phyloP scores from a whole-genome alignment of 768 basidiomycete species.

The Tephrocybe sp. region DNA sequence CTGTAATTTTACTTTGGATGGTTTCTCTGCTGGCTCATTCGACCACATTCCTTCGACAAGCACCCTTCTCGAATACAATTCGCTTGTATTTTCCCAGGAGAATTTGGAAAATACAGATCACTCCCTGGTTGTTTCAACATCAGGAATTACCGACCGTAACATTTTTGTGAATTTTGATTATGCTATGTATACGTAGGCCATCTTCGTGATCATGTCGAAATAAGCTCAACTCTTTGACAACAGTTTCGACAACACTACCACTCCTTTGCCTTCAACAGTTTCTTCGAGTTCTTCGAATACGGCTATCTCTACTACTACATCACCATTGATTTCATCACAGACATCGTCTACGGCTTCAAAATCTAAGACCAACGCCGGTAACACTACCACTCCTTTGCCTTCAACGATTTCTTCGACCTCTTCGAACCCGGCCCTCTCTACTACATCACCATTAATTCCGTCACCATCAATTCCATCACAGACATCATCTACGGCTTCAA shows the following conservation, averaged over 20 bases:
- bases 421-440: too few relatives aligned
- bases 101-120: slow-evolving; percentile 28
- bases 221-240: slow-evolving; percentile 8
- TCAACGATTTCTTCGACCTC: not conserved
- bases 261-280: too few relatives aligned
- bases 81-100: slow-evolving; percentile 25
- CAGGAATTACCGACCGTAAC: slow-evolving; percentile 22
- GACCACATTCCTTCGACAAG: slow-evolving; percentile 26
- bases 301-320: not conserved
- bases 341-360: not conserved
- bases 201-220: too few relatives aligned
- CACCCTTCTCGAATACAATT: slow-evolving; percentile 26
- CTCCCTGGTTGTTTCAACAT: slow-evolving; percentile 29
- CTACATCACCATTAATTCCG: too few relatives aligned
- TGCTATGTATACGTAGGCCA: slow-evolving; percentile 37
- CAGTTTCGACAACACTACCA: slow-evolving; percentile 8
- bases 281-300: not conserved
- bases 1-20: slow-evolving; percentile 34
- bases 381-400: too few relatives aligned
- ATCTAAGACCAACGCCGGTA: slow-evolving; percentile 2
- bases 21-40: slow-evolving; percentile 19
- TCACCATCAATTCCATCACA: not conserved
- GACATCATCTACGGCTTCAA: not conserved
- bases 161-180: slow-evolving; percentile 42
- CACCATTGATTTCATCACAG: not conserved